phyloP scores from a whole-genome alignment of 306 rosid genomes.

The Prinsepia uniflora region DNA sequence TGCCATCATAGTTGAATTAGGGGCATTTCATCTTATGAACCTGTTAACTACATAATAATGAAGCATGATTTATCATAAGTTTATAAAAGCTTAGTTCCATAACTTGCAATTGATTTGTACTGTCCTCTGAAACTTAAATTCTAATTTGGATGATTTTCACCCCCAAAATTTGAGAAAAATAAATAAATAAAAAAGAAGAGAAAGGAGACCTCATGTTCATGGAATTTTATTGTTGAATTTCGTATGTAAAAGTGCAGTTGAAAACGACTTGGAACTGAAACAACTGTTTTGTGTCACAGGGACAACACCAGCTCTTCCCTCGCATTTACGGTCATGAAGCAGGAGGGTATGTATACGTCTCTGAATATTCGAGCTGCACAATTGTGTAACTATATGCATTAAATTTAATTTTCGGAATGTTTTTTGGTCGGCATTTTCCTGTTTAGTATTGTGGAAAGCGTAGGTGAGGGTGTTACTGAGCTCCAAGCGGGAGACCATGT shows the following conservation, averaged over 20 bases:
- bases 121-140: neutral
- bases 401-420: neutral
- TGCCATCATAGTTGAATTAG: neutral
- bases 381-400: no score
- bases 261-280: neutral
- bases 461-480: slow-evolving; percentile 84
- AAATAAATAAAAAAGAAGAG: no score
- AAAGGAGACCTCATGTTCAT: neutral
- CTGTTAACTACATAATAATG: neutral
- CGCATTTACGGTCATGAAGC: slow-evolving; percentile 96
- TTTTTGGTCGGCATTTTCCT: neutral
- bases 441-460: slow-evolving; percentile 61
- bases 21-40: neutral
- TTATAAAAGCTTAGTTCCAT: neutral
- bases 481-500: slow-evolving; percentile 82
- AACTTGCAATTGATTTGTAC: neutral
- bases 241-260: no score
- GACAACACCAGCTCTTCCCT: slow-evolving; percentile 53
- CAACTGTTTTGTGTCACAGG: slow-evolving; percentile 7
- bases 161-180: no score
- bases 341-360: slow-evolving; percentile 55
- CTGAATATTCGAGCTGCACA: no score
- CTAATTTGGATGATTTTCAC: neutral
- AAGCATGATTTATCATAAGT: neutral
- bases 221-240: neutral